phyloP scores from a whole-genome alignment of 352 stramenopile species.

The Phytophthora capsici region DNA sequence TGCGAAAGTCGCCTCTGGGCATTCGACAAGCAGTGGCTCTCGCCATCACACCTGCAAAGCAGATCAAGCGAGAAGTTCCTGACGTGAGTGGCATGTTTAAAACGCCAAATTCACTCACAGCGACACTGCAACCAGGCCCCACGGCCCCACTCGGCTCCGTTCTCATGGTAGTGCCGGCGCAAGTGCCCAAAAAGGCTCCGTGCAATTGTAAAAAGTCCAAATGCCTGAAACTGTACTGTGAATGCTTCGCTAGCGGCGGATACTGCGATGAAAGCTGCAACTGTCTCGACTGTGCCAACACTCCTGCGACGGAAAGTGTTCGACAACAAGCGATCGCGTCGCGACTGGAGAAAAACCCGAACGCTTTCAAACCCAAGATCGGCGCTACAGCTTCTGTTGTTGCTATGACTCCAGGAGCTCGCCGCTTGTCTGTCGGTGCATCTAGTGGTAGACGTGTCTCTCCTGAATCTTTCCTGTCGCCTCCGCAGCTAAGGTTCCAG shows the following conservation, averaged over 20 bases:
- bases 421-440: constrained; percentile 18
- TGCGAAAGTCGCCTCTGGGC: constrained; percentile 13
- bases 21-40: constrained; percentile 12
- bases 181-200: constrained; percentile 61
- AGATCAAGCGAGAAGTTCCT: constrained; percentile 26
- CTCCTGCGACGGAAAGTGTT: constrained; percentile 60
- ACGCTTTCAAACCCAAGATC: constrained; percentile 97
- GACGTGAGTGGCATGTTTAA: constrained; percentile 14
- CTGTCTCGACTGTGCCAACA: constrained; percentile 94
- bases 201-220: constrained; percentile 99
- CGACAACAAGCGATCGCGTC: constrained; percentile 87
- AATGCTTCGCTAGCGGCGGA: constrained; percentile 94
- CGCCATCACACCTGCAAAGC: constrained; percentile 31
- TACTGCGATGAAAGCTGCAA: constrained; percentile 95
- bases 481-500: constrained; percentile 16
- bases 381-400: constrained; percentile 42
- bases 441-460: constrained; percentile 18
- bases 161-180: constrained; percentile 9
- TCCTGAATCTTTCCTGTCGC: constrained; percentile 31
- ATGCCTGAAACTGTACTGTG: constrained; percentile 97
- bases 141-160: constrained; percentile 18
- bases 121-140: constrained; percentile 33
- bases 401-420: constrained; percentile 17
- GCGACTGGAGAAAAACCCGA: constrained; percentile 94
- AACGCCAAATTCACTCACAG: constrained; percentile 37